Evolutionary conservation across 164 flowering plant species (phyloP).

Genomic region (Macadamia tetraphylla): DNA sequence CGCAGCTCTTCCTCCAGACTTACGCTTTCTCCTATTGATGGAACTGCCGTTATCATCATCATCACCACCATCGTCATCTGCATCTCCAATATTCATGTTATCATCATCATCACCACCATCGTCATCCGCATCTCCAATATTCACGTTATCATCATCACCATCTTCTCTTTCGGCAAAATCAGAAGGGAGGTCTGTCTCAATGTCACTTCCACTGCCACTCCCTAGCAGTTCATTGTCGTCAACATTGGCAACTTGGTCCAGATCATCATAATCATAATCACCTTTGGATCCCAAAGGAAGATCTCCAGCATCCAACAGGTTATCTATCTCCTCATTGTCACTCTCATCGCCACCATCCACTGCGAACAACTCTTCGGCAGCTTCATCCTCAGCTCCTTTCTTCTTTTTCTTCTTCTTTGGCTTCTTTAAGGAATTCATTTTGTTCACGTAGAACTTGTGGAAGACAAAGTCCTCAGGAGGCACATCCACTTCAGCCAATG

Average conservation of each 20-base stretch:
- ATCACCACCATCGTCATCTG: slow-evolving; percentile 1
- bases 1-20: slow-evolving; percentile 25
- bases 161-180: slow-evolving; percentile 36
- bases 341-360: slow-evolving; percentile 58
- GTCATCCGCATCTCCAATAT: slow-evolving; percentile 8
- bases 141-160: slow-evolving; percentile 9
- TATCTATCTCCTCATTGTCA: slow-evolving; percentile 83
- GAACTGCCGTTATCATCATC: slow-evolving; percentile 9
- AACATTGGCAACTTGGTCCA: slow-evolving; percentile 58
- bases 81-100: slow-evolving; percentile 4
- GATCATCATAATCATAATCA: slow-evolving; percentile 76
- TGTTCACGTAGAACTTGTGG: slow-evolving; percentile 85
- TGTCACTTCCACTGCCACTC: slow-evolving; percentile 59
- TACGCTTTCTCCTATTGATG: slow-evolving; percentile 38
- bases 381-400: slow-evolving; percentile 49
- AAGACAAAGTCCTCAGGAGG: slow-evolving; percentile 92
- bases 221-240: slow-evolving; percentile 83
- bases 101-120: slow-evolving; percentile 16
- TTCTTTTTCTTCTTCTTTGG: slow-evolving; percentile 84
- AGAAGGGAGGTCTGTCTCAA: slow-evolving; percentile 37
- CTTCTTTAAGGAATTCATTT: slow-evolving; percentile 62
- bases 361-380: slow-evolving; percentile 52
- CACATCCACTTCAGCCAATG: slow-evolving; percentile 80
- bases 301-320: slow-evolving; percentile 44
- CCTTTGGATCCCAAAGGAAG: slow-evolving; percentile 41